Evolutionary conservation across 768 basidiomycete species (phyloP), one percentile per base, ranked within the genome.

Genomic region (Kockovaella imperatae): DNA sequence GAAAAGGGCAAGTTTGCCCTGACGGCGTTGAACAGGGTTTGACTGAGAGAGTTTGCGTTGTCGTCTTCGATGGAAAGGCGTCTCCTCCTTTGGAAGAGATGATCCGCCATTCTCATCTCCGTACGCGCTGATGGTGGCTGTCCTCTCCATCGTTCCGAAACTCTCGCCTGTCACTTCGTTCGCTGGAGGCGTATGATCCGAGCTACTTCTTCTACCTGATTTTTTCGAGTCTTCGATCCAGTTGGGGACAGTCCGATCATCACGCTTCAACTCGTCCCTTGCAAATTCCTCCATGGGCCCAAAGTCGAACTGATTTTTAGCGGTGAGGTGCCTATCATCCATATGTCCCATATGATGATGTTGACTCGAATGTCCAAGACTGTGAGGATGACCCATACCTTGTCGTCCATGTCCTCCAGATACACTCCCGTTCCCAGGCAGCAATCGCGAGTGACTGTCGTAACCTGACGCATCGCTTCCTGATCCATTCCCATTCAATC

Each of bases 1-100:
- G 65, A 97, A 97, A 2, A 93, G 73, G 0, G 90, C 91, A 69
- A 97, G 78, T 71, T 96, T 97, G 17, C 86, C 87, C 36, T 74
- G 73, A 44, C 74, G 61, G 5, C 76, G 68, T 1, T 53, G 52
- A 1, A 64, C 55, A 0, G 83, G 78, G 42, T 81, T 83, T 56
- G 83, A 86, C 65, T 88, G 83, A 56, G 86, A 89, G 47, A 93
- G 76, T 62, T 90, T 93, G 39, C 93, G 83, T 52, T 86, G 83
- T 34, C 87, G 82, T 3, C 80, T 64, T 1, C 78, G 71, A 20
- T 63, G 60, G 52, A 70, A 42, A 53, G 5, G 45, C 17, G 31
- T 56, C 38, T 40, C 43, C n/a, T 50, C 50, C 31, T 50, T 50
- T 39, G 56, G 53, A 20, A 58, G 60, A 15, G 55, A 53, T 2